phyloP scores from a whole-genome alignment of 2,329 filamentous ascomycete genomes.

The Fusarium miscanthi region DNA sequence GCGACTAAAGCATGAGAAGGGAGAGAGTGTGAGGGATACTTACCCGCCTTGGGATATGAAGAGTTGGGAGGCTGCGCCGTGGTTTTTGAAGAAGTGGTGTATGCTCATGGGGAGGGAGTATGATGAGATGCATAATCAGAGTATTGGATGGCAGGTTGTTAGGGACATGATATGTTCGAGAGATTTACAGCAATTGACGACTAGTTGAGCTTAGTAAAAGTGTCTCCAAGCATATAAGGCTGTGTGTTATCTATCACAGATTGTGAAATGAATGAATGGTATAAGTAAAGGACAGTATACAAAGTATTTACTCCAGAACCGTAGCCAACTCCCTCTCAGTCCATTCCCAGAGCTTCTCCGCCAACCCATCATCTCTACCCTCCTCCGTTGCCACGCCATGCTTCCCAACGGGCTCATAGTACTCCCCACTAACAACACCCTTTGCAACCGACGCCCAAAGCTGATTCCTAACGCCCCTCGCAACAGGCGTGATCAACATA shows the following conservation, averaged over 20 bases:
- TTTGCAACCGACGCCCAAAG: background rate
- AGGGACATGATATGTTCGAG: slow-evolving; percentile 24
- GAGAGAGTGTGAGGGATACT: accelerated
- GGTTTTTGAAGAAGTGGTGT: slow-evolving; percentile 46
- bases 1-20: background rate
- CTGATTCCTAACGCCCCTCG: background rate
- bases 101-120: slow-evolving; percentile 34
- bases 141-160: slow-evolving; percentile 36
- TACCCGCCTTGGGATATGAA: slow-evolving; percentile 46
- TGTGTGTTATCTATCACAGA: background rate
- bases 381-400: background rate
- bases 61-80: slow-evolving; percentile 45
- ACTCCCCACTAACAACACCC: background rate
- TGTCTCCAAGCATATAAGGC: background rate
- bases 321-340: background rate
- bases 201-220: accelerated
- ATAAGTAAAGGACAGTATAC: accelerated
- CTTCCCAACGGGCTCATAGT: background rate
- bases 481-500: background rate
- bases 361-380: background rate
- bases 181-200: background rate
- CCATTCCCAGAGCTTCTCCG: background rate
- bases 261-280: accelerated
- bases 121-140: slow-evolving; percentile 36
- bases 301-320: accelerated